A percentile compares a stretch with the other conserved stretches of the same genome.
phyloP scores from a whole-genome alignment of 2,329 filamentous ascomycete species.

The Elsinoe necatrix region DNA sequence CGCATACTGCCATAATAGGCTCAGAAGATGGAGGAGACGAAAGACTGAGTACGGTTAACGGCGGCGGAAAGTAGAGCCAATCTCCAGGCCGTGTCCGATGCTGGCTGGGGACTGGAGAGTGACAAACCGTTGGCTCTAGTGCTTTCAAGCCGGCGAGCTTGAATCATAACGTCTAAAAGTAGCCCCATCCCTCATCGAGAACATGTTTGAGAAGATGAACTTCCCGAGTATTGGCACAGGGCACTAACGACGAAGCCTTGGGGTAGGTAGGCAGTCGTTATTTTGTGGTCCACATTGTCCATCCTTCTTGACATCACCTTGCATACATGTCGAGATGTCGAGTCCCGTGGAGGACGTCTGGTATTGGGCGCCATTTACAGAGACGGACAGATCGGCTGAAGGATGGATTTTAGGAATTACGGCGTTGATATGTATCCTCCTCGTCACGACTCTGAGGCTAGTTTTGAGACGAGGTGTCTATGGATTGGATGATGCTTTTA shows the following conservation, averaged over 20 bases:
- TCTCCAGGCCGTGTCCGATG: background rate
- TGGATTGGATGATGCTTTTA: slow-evolving; percentile 4
- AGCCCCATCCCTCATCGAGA: background rate
- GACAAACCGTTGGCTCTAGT: slow-evolving; percentile 5
- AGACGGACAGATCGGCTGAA: background rate
- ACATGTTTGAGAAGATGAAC: background rate
- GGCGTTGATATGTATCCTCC: background rate
- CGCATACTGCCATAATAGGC: background rate
- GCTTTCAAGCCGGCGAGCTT: background rate
- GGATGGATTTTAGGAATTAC: slow-evolving; percentile 15
- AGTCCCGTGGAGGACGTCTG: background rate
- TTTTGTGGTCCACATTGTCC: background rate
- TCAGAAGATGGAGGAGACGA: background rate
- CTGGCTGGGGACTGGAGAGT: background rate
- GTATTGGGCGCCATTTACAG: slow-evolving; percentile 14
- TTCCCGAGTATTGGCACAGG: background rate
- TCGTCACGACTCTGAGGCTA: slow-evolving; percentile 6
- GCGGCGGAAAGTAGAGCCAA: slow-evolving; percentile 1
- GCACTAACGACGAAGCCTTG: background rate
- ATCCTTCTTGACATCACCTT: background rate
- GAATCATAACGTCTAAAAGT: background rate
- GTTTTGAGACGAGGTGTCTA: background rate
- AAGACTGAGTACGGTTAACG: background rate
- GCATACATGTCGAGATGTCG: background rate
- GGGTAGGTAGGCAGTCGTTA: background rate